A percentile compares a stretch with the other conserved stretches of the same genome.
These are phyloP conservation scores for Trichomonascaceae sp. DNA, from an alignment of 1,139 yeast species.

Conservation along the genomic window DNA sequence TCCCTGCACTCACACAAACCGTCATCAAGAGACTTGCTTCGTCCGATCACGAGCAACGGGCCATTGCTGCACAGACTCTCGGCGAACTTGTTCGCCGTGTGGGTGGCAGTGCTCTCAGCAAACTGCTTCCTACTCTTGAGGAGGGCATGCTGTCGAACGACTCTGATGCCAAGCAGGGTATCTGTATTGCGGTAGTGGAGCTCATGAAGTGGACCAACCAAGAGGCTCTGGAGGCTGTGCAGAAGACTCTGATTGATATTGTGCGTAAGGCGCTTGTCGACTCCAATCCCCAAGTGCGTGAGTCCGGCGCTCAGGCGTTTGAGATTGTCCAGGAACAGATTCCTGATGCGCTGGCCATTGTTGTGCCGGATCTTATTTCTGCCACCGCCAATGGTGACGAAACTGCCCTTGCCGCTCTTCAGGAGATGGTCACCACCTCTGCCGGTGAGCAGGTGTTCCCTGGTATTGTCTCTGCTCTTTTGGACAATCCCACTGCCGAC, in stretches of 20 bases:
- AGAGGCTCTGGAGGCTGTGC: constrained; percentile 52
- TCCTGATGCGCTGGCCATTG: constrained; percentile 80
- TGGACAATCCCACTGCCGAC: constrained; percentile 68
- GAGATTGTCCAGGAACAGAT: constrained; percentile 71
- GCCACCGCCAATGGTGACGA: constrained; percentile 57
- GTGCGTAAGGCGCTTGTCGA: constrained; percentile 74
- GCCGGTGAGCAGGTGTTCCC: constrained; percentile 82
- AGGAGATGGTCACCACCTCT: constrained; percentile 85
- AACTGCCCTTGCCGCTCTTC: constrained; percentile 74
- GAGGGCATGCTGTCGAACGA: constrained; percentile 50
- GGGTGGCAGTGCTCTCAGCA: constrained; percentile 77
- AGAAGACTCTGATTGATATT: constrained; percentile 56
- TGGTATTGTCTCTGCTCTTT: constrained; percentile 72
- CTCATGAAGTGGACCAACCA: constrained; percentile 62
- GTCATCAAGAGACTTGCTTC: constrained; percentile 78
- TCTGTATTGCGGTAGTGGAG: constrained; percentile 85
- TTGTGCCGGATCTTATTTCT: constrained; percentile 70
- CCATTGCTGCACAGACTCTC: constrained; percentile 84
- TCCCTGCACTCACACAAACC: constrained; percentile 70
- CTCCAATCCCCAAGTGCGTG: constrained; percentile 59
- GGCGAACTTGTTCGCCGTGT: constrained; percentile 95
- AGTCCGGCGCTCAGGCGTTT: constrained; percentile 84
- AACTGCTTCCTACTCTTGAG: constrained; percentile 74
- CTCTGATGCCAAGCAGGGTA: constrained; percentile 85
- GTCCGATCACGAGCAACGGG: constrained; percentile 61